Evolutionary conservation across 1,139 yeast genomes (phyloP).

Genomic region (Protomyces pachydermus): DNA sequence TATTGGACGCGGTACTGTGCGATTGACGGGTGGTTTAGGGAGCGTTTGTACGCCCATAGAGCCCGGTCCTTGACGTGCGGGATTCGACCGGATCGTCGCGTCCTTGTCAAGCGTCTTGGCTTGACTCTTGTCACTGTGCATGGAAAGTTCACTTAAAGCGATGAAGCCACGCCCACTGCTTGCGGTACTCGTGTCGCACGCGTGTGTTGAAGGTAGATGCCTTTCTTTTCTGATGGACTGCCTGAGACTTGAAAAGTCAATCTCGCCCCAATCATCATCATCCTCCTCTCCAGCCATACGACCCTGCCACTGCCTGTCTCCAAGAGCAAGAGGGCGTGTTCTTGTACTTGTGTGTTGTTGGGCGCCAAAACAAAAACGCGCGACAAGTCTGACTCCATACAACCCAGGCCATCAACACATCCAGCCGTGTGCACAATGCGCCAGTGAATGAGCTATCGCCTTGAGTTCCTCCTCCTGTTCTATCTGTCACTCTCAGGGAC

Average conservation of each 20-base stretch:
- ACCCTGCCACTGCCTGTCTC: too few relatives aligned
- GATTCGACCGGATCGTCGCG: not conserved
- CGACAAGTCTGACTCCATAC: too few relatives aligned
- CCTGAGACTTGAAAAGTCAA: slow-evolving; percentile 2
- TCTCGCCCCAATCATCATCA: slow-evolving; percentile 8
- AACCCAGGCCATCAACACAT: too few relatives aligned
- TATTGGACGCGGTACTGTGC: not conserved
- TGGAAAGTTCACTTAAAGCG: not conserved
- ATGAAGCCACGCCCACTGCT: not conserved
- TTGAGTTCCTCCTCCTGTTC: too few relatives aligned
- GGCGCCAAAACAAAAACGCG: too few relatives aligned
- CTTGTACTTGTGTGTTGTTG: too few relatives aligned
- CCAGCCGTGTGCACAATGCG: too few relatives aligned
- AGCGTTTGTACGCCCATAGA: not conserved
- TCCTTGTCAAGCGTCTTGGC: not conserved
- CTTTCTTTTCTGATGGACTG: not conserved
- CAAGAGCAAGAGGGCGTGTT: too few relatives aligned
- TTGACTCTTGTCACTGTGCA: not conserved
- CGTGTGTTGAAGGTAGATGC: not conserved
- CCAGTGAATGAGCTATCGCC: too few relatives aligned
- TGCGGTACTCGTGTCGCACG: not conserved
- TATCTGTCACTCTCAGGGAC: too few relatives aligned
- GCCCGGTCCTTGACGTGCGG: not conserved
- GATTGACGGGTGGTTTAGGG: not conserved
- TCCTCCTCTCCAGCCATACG: not conserved